These are phyloP conservation scores for Exophiala calicioides DNA, from an alignment of 2,329 filamentous ascomycete species.

Conservation along the genomic window DNA sequence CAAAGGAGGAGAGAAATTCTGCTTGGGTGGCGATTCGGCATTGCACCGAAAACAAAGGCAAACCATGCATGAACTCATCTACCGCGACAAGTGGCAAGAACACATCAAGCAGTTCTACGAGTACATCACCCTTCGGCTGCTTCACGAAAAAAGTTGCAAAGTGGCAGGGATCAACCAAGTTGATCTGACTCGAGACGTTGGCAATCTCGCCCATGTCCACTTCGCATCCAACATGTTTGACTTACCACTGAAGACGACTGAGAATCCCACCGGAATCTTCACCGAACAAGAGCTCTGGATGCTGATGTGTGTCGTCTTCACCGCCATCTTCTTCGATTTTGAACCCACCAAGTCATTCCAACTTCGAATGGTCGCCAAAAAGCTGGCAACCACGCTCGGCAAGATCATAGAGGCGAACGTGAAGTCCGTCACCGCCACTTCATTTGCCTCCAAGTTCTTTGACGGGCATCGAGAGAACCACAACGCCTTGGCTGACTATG, in stretches of 20 bases:
- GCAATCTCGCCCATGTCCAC: conserved; percentile 57
- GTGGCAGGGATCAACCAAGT: conserved; percentile 65
- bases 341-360: conserved; percentile 69
- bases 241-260: conserved; percentile 57
- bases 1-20: conserved; percentile 57
- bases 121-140: conserved; percentile 60
- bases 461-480: conserved; percentile 53
- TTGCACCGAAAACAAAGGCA: conserved; percentile 54
- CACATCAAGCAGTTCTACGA: conserved; percentile 69
- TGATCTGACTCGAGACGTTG: conserved; percentile 65
- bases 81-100: conserved; percentile 61
- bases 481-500: conserved; percentile 63
- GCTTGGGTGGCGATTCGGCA: conserved; percentile 56
- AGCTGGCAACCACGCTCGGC: conserved; percentile 61
- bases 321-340: conserved; percentile 65
- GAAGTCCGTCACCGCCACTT: conserved; percentile 59
- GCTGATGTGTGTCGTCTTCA: conserved; percentile 66
- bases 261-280: conserved; percentile 54
- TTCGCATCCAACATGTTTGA: conserved; percentile 58
- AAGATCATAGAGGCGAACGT: conserved; percentile 65
- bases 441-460: conserved; percentile 56
- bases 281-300: conserved; percentile 60
- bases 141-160: conserved; percentile 65
- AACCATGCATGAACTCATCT: conserved; percentile 60
- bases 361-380: conserved; percentile 59